Evolutionary conservation across 345 rosid genomes (phyloP).

Genomic region (Eutrema japonicum): DNA sequence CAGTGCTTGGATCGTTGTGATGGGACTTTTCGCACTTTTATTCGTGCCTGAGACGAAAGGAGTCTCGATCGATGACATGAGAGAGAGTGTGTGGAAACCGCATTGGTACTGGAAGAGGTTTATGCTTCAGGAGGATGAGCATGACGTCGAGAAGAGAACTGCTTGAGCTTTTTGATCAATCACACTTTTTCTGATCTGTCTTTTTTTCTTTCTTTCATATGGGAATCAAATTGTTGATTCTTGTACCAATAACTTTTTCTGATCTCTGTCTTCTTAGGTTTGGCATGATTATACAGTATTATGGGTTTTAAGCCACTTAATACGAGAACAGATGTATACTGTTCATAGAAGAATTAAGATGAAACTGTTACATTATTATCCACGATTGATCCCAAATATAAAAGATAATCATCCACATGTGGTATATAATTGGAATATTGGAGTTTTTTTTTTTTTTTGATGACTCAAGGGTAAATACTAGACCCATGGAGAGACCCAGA

Average conservation of each 20-base stretch:
- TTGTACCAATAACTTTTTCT: background rate
- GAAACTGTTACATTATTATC: background rate
- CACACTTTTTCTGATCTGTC: background rate
- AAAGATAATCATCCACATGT: background rate
- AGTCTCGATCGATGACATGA: conserved; percentile 57
- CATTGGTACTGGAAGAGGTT: conserved; percentile 50
- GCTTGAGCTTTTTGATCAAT: conserved; percentile 21
- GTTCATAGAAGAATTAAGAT: background rate
- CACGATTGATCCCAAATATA: background rate
- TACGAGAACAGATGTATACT: background rate
- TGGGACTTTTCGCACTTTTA: conserved; percentile 58
- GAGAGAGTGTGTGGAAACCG: conserved; percentile 52
- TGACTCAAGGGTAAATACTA: too few relatives aligned
- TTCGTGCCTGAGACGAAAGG: conserved; percentile 66
- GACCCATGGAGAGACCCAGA: too few relatives aligned
- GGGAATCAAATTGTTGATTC: conserved; percentile 1
- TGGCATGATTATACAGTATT: conserved; percentile 15
- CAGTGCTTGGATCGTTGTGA: conserved; percentile 62
- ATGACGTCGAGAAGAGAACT: conserved; percentile 35
- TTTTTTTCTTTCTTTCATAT: background rate
- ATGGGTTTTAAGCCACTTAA: background rate
- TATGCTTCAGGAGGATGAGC: conserved; percentile 41
- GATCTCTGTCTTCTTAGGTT: background rate
- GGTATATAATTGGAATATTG: background rate
- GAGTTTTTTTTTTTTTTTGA: too few relatives aligned